These are phyloP conservation scores for Amanita brunnescens DNA, from an alignment of 768 basidiomycete genomes.

Conservation along the genomic window DNA sequence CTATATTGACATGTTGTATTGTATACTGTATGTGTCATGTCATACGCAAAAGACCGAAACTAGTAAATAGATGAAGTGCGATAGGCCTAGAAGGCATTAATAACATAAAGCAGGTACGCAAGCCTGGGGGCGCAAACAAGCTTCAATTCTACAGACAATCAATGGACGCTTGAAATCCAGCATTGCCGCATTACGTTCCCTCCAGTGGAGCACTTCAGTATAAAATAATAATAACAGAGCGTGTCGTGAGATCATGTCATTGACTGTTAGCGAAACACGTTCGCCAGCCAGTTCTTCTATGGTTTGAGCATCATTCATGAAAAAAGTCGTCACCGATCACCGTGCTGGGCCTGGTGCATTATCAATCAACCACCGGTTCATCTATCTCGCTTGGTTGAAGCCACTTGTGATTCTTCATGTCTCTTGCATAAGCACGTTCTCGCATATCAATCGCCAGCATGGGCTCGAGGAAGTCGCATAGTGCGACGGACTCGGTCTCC, in stretches of 20 bases:
- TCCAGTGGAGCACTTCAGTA: background rate
- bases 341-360: constrained; percentile 5
- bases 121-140: background rate
- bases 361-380: constrained; percentile 38
- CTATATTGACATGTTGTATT: background rate
- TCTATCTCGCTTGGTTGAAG: constrained; percentile 35
- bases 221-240: constrained; percentile 5
- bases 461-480: constrained; percentile 64
- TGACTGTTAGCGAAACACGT: background rate
- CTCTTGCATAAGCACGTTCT: constrained; percentile 59
- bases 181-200: background rate
- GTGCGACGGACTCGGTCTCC: constrained; percentile 42
- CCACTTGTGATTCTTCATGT: constrained; percentile 74
- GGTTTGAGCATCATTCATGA: background rate
- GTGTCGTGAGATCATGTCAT: constrained; percentile 7
- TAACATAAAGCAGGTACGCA: background rate
- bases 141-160: background rate
- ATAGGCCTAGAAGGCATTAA: background rate
- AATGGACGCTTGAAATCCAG: background rate
- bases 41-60: background rate
- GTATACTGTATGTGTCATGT: background rate
- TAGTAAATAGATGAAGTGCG: background rate
- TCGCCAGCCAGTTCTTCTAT: background rate
- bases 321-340: background rate
- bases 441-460: constrained; percentile 70